These are phyloP conservation scores for Kappamyces sp. DNA, from an alignment of 192 early-diverging fungal genomes.

Conservation along the genomic window DNA sequence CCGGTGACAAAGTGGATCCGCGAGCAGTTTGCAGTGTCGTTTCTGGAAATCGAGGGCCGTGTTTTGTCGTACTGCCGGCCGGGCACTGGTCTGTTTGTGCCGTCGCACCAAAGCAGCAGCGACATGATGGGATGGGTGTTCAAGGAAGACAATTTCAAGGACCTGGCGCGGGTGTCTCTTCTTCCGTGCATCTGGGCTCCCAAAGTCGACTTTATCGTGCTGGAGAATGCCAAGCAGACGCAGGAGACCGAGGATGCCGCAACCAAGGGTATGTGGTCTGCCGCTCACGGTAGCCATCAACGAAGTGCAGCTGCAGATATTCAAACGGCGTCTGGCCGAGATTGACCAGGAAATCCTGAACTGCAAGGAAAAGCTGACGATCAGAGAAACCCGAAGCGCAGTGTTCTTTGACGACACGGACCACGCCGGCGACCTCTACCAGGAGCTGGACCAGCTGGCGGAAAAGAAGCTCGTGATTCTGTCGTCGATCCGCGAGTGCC, in stretches of 20 bases:
- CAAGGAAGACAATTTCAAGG: conserved; percentile 7
- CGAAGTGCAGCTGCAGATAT: conserved; percentile 49
- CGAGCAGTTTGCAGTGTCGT: conserved; percentile 23
- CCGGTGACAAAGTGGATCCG: conserved; percentile 27
- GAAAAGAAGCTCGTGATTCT: conserved; percentile 17
- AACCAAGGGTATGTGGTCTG: conserved; percentile 11
- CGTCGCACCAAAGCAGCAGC: conserved; percentile 1
- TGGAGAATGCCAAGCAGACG: conserved; percentile 5
- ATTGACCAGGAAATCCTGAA: conserved; percentile 52
- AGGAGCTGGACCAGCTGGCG: not conserved
- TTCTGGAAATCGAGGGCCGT: conserved; percentile 41
- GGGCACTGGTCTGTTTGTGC: conserved; percentile 6
- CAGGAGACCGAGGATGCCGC: conserved; percentile 2
- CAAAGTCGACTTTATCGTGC: conserved; percentile 3
- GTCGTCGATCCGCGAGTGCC: conserved; percentile 11
- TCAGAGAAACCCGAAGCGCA: conserved; percentile 37
- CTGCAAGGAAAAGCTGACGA: conserved; percentile 42
- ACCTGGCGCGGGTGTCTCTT: not conserved
- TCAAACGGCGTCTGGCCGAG: conserved; percentile 46
- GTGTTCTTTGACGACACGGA: conserved; percentile 37
- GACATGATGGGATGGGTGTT: conserved; percentile 10
- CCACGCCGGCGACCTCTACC: not conserved
- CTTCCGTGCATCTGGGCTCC: conserved; percentile 12
- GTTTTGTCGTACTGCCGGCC: conserved; percentile 20
- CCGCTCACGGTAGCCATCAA: conserved; percentile 37